A percentile compares a stretch with the other conserved stretches of the same genome.
Evolutionary conservation across 23 red algal genomes (phyloP).

Genomic region (Pyropia haitanensis): DNA sequence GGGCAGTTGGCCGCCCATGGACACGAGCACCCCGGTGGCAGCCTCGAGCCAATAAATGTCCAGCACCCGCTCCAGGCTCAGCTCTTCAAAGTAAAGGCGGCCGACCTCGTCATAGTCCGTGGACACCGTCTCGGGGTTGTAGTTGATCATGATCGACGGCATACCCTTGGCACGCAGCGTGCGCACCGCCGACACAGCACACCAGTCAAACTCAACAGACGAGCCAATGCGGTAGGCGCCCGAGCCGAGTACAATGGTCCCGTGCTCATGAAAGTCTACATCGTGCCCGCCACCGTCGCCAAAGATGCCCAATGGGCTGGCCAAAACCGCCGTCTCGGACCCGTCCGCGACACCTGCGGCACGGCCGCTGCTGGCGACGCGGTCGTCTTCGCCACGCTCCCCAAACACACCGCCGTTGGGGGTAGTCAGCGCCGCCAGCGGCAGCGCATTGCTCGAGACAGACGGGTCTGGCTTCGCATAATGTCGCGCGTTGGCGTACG

Average conservation of each 20-base stretch:
- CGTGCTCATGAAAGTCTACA: constrained; percentile 62
- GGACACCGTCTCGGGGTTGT: constrained; percentile 97
- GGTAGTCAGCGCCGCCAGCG: constrained; percentile 1
- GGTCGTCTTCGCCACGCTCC: too few species aligned
- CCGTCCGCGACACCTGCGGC: too few species aligned
- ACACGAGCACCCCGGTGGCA: constrained; percentile 82
- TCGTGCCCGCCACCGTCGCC: constrained; percentile 19
- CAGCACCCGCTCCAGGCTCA: constrained; percentile 93
- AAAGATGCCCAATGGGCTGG: too few species aligned
- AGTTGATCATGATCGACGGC: constrained; percentile 95
- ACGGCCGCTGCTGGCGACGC: too few species aligned
- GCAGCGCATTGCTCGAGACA: too few species aligned
- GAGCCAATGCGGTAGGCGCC: constrained; percentile 97
- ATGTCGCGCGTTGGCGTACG: constrained; percentile 20
- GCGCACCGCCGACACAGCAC: constrained; percentile 81
- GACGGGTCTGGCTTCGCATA: too few species aligned
- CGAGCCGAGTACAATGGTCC: constrained; percentile 84
- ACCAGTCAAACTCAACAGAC: constrained; percentile 99
- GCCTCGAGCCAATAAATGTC: constrained; percentile 85
- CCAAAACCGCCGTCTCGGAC: too few species aligned
- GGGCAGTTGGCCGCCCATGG: constrained; percentile 98
- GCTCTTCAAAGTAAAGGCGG: constrained; percentile 96
- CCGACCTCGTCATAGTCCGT: constrained; percentile 99
- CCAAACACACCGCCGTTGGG: too few species aligned
- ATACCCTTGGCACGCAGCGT: constrained; percentile 56